phyloP scores from a whole-genome alignment of 257 asterid species.

The Solanum phureja region DNA sequence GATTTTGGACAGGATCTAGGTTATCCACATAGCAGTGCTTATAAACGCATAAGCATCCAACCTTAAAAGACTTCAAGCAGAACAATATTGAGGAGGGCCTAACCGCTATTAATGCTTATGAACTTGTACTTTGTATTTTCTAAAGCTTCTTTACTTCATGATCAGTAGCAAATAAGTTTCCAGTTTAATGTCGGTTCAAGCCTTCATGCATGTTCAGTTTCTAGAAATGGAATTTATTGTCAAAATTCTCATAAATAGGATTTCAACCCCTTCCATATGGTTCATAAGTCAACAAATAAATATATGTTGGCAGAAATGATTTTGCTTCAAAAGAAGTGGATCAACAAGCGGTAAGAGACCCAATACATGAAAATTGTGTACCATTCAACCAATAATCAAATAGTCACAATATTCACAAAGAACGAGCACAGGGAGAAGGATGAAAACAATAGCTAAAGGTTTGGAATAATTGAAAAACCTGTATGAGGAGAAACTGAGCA shows the following conservation, averaged over 20 bases:
- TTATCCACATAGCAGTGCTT: neutral
- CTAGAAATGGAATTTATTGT: neutral
- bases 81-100: neutral
- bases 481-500: constrained; percentile 43
- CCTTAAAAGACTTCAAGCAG: neutral
- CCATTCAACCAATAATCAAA: neutral
- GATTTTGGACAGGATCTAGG: neutral
- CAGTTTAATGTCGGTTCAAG: neutral
- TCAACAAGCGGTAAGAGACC: neutral
- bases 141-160: neutral
- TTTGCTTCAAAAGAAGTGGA: neutral
- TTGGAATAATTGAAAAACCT: constrained; percentile 31
- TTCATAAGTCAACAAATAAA: neutral
- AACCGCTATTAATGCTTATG: neutral
- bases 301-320: neutral
- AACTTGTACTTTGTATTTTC: neutral
- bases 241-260: neutral
- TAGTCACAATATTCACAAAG: neutral
- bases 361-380: neutral
- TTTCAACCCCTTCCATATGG: neutral
- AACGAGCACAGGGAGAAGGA: neutral
- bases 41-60: neutral
- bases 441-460: neutral
- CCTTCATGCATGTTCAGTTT: neutral
- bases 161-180: neutral